These are phyloP conservation scores for Volvariella volvacea DNA, from an alignment of 1,284 basidiomycete genomes.

Conservation along the genomic window DNA sequence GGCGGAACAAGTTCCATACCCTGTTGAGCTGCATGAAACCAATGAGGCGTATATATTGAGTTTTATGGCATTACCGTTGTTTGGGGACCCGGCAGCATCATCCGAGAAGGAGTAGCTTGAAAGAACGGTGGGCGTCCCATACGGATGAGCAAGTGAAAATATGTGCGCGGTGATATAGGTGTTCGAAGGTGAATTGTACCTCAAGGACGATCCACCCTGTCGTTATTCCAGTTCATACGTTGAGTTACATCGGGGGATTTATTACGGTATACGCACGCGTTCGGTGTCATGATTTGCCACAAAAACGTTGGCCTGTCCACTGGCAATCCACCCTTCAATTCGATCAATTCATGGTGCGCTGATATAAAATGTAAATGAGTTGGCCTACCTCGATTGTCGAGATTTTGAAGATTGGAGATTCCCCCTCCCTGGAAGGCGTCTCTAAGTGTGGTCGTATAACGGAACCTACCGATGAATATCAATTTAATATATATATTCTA, in stretches of 20 bases:
- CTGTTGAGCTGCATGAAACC: slow-evolving; percentile 25
- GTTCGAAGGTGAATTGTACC: slow-evolving; percentile 56
- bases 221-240: neutral
- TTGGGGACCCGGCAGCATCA: slow-evolving; percentile 50
- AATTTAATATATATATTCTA: neutral
- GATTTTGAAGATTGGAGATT: slow-evolving; percentile 45
- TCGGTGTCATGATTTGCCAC: slow-evolving; percentile 69
- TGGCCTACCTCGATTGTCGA: slow-evolving; percentile 44
- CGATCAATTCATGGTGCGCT: too few species aligned
- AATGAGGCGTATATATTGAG: too few species aligned
- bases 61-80: slow-evolving; percentile 43
- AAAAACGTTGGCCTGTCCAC: slow-evolving; percentile 54
- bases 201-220: slow-evolving; percentile 49
- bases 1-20: slow-evolving; percentile 44
- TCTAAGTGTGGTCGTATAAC: slow-evolving; percentile 48
- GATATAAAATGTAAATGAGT: neutral
- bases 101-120: slow-evolving; percentile 53
- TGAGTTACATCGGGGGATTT: neutral
- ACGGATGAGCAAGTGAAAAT: slow-evolving; percentile 61
- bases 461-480: slow-evolving; percentile 38
- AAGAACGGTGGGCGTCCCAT: slow-evolving; percentile 58
- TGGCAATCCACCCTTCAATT: slow-evolving; percentile 52
- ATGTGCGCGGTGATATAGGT: slow-evolving; percentile 53
- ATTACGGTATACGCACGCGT: slow-evolving; percentile 30
- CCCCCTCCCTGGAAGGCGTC: slow-evolving; percentile 44